Evolutionary conservation across 257 asterid species (phyloP).

Genomic region (Solanum ahanhuiri): DNA sequence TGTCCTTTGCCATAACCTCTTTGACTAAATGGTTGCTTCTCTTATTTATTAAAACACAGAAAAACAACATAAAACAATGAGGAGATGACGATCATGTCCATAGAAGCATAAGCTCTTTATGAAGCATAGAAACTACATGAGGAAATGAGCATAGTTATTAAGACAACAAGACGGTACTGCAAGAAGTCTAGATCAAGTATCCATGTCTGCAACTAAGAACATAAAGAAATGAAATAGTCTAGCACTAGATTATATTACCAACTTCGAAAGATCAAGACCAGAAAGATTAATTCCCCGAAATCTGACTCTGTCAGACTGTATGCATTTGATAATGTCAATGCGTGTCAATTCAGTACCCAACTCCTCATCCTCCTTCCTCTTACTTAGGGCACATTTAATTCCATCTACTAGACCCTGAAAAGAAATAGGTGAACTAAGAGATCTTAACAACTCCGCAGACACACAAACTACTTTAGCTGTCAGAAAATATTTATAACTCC

Average conservation of each 20-base stretch:
- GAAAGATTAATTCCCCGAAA: constrained; percentile 92
- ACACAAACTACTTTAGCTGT: not conserved
- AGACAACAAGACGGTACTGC: not conserved
- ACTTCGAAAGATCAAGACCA: constrained; percentile 85
- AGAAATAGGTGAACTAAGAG: not conserved
- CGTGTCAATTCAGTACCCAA: constrained; percentile 78
- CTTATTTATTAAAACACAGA: not conserved
- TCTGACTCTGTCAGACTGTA: constrained; percentile 84
- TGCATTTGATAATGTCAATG: constrained; percentile 82
- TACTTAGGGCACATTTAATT: constrained; percentile 39
- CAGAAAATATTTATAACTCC: not conserved
- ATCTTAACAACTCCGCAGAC: not conserved
- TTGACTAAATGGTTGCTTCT: not conserved
- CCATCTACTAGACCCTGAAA: constrained; percentile 70
- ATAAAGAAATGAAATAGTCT: constrained; percentile 3
- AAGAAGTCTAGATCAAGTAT: not conserved
- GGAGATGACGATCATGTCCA: not conserved
- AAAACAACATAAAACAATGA: not conserved
- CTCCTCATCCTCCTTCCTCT: constrained; percentile 73
- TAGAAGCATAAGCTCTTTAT: not conserved
- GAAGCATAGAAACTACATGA: not conserved
- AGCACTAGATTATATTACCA: constrained; percentile 36
- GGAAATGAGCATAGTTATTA: not conserved
- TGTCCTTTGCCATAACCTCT: not conserved
- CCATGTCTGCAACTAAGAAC: not conserved